Evolutionary conservation across 1,139 yeast genomes (phyloP), one percentile per base, ranked within the genome.

Genomic region (Zygosaccharomyces sapae): DNA sequence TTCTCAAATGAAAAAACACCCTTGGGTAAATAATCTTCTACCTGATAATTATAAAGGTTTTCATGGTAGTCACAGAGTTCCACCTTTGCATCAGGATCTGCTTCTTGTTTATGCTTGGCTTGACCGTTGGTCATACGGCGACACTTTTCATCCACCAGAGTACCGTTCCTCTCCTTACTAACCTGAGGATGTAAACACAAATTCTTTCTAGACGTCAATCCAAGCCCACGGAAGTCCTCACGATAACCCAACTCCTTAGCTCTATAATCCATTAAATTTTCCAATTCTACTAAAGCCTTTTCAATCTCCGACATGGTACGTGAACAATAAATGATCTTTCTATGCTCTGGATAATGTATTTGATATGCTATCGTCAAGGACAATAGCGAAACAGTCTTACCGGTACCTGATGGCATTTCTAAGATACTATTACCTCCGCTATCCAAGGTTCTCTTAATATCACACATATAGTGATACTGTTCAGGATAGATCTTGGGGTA

Each of bases 371-470:
- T 88, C 0, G 97, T 88, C 38, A 92, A 70, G 0, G 97, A 88
- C 38, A 92, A 73, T 63, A 92, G 74, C 1, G 97, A 89, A 3
- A 92, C 86, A 35, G 99, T 92, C 66, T 92, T 92, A 38, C 99
- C 99, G 3, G 99, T 92, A 2, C 99, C 99, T n/a, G 99, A 92
- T 59, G 99, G 99, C 99, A 92, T 92, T 71, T 92, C 99, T 62
- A 92, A 69, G 47, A 92, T 90, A 70, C 97, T 86, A 66, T 90
- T 89, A n/a, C 97, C 98, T 1, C 97, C 97, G 1, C 85, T 95
- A 72, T 92, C 99, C 43, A 92, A 71, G 1, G 97, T 86, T 65
- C 83, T 82, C 70, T 92, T 92, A 58, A 92, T 84, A 67, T 92
- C 97, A 58, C 95, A 80, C 97, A 92, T 92, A 69, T 92, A 92